Evolutionary conservation across 805 yeast species (phyloP), one percentile per base, ranked within the genome.

Genomic region (Danielozyma ontarioensis): DNA sequence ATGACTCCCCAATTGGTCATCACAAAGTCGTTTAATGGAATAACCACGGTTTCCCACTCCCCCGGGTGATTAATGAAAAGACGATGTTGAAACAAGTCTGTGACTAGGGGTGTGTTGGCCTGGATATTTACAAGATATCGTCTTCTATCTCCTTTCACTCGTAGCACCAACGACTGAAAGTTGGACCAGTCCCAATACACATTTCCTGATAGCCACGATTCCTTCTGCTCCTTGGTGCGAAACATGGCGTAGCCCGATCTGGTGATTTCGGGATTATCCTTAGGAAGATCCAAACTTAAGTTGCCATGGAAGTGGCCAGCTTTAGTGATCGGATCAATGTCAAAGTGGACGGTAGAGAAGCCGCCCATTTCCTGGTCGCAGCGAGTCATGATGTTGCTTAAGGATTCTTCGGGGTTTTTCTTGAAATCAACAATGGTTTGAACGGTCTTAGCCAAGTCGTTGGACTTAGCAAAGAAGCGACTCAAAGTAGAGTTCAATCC

Each of bases 81-180:
- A 15, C 95, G 59, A 55, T 86, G 95, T 57, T 86, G 95, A 57
- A 77, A 86, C 41, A 86, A 62, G 56, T 86, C 95, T 2, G 90
- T 81, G 5, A 78, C 72, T 39, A 82, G 72, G 21, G 89, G 81
- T 2, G 87, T 76, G 48, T 84, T 86, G 10, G 90, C 80, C 60
- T 86, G 95, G 32, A 86, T 70, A 49, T 86, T 86, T 28, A 86
- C 79, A 55, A 82, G 73, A 55, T 83, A 86, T 55, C 80, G 80
- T 36, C 95, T 62, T 37, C 74, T 64, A 52, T 81, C 85, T 15
- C 86, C 86, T 40, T 76, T 73, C n/a, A 84, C 86, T 34, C 84
- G 63, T 50, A 85, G 50, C 24, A 79, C 81, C 45, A 85, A 59
- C 42, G 79, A 80, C 32, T 71, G 70, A 53, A 59, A 80, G 18